These are phyloP conservation scores for Allantophomopsis cytisporea DNA, from an alignment of 2,329 filamentous ascomycete genomes.

Conservation along the genomic window DNA sequence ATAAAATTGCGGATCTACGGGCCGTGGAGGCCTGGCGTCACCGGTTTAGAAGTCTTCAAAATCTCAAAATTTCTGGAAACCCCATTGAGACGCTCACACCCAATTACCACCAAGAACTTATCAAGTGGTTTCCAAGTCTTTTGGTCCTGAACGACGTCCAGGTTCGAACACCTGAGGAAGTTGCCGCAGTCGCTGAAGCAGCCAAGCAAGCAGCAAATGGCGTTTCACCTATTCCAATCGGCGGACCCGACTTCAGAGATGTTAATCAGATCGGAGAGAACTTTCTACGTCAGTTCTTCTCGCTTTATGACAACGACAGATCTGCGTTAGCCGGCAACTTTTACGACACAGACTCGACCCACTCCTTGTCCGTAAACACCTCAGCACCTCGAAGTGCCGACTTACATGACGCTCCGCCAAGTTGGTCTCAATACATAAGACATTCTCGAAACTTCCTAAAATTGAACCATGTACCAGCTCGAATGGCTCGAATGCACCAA, in stretches of 20 bases:
- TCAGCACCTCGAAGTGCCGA: conserved; percentile 33
- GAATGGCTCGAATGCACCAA: conserved; percentile 51
- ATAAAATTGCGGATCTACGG: conserved; percentile 57
- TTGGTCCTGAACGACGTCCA: conserved; percentile 62
- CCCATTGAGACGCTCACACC: conserved; percentile 50
- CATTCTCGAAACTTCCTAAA: conserved; percentile 66
- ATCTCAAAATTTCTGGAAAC: conserved; percentile 66
- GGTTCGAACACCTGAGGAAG: conserved; percentile 57
- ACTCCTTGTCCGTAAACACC: conserved; percentile 64
- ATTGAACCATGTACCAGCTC: conserved; percentile 44
- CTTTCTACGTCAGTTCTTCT: conserved; percentile 64
- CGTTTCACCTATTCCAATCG: conserved; percentile 46
- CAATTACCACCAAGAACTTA: conserved; percentile 56
- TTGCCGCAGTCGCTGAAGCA: conserved; percentile 31
- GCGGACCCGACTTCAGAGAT: conserved; percentile 58
- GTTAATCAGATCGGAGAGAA: conserved; percentile 60
- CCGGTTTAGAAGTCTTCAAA: conserved; percentile 67
- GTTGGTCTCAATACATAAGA: conserved; percentile 66
- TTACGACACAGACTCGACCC: conserved; percentile 65
- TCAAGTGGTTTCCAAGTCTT: conserved; percentile 74
- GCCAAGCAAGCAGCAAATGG: conserved; percentile 3
- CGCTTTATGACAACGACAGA: conserved; percentile 61
- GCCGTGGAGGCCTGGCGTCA: conserved; percentile 64
- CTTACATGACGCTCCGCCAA: conserved; percentile 27
- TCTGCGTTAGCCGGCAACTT: conserved; percentile 45